Evolutionary conservation across 148 eudicot genomes (phyloP), one percentile per base, ranked within the genome.

Genomic region (Camellia sinensis): DNA sequence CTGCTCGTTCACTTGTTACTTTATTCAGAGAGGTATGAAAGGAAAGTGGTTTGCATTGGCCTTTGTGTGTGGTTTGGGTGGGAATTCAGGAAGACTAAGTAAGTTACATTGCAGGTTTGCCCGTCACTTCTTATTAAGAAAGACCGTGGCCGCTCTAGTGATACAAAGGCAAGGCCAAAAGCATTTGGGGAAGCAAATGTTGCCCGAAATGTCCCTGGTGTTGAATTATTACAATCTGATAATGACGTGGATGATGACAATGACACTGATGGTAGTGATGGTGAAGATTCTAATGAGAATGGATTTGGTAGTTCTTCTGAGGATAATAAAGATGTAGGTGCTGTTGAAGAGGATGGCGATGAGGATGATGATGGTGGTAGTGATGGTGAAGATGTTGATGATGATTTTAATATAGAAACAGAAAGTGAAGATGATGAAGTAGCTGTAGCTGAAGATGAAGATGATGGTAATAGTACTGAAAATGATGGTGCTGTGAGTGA

Each of bases 101-200:
- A 63, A 62, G 40, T 54, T 66, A 41, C 11, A 15, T 50, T 89
- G 79, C 84, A 96, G 99, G 87, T 93, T 77, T 93, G 98, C 90
- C 99, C 99, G 37, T 96, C 99, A 73, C 85, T 96, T 76, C 86
- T 96, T 61, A 77, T 87, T 29, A 96, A 96, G 85, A 96, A 96
- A 81, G 99, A 96, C 81, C 88, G 99, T 59, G 99, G 99, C 69
- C 91, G 99, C 54, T 95, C 97, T 45, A 78, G 84, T 73, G 84
- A 93, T 79, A 90, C 93, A 43, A 93, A 85, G 72, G 98, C 97
- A 69, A 91, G 81, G 84, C 97, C 93, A 57, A 96, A 93, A 88
- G 98, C 94, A 76, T 96, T 87, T 84, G 99, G 99, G 82, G 98
- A 91, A 83, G 93, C 87, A 57, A 81, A 82, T 88, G 90, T 96